phyloP scores from a whole-genome alignment of 2,329 filamentous ascomycete species.

The Trichothecium roseum region DNA sequence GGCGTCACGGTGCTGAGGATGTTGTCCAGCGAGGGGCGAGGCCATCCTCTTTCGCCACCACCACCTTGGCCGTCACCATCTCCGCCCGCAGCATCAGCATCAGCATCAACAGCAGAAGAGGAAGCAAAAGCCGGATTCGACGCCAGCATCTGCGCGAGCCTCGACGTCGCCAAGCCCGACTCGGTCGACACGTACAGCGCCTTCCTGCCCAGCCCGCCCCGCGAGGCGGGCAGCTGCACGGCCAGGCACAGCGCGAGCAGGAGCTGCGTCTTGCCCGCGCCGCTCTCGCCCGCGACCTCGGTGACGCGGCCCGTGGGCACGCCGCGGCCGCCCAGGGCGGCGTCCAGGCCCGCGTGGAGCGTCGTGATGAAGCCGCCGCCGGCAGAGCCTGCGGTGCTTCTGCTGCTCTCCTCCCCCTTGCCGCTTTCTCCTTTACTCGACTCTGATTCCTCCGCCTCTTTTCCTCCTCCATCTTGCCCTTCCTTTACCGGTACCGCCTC shows the following conservation, averaged over 20 bases:
- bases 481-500: neutral
- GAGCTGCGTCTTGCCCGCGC: constrained; percentile 90
- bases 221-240: constrained; percentile 67
- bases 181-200: constrained; percentile 94
- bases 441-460: no score
- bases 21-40: constrained; percentile 55
- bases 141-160: constrained; percentile 68
- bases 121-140: constrained; percentile 48
- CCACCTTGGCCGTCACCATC: constrained; percentile 7
- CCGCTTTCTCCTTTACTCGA: neutral
- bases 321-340: constrained; percentile 56
- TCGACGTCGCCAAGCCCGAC: constrained; percentile 68
- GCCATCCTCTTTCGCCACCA: constrained; percentile 8
- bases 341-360: constrained; percentile 64
- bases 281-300: constrained; percentile 87
- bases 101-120: neutral
- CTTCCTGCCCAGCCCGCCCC: constrained; percentile 54
- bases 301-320: constrained; percentile 73
- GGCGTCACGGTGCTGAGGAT: constrained; percentile 76
- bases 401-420: no score
- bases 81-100: neutral
- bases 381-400: constrained; percentile 5
- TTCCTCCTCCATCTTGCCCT: neutral
- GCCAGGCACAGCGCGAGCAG: constrained; percentile 76
- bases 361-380: constrained; percentile 57